These are phyloP conservation scores for Paramecium primaurelia DNA, from an alignment of 73 alveolate genomes.

Conservation along the genomic window DNA sequence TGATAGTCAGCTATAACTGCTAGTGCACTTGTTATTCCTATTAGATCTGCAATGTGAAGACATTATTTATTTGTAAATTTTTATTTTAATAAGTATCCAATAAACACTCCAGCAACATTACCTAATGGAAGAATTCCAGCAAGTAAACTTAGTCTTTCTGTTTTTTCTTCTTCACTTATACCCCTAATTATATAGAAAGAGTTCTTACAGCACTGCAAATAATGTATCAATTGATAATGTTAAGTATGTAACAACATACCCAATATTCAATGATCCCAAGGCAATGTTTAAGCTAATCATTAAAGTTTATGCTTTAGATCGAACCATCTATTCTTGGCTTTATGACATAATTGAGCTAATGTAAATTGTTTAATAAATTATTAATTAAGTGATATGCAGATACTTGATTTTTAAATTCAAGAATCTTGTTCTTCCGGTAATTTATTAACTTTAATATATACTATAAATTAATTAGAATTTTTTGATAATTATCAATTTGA, in stretches of 20 bases:
- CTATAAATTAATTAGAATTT: background rate
- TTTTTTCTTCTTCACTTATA: background rate
- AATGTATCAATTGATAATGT: slow-evolving; percentile 1
- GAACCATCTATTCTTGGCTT: background rate
- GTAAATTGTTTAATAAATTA: background rate
- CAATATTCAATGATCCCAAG: background rate
- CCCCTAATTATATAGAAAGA: background rate
- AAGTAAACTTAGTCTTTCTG: background rate
- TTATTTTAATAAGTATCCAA: background rate
- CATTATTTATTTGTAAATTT: slow-evolving; percentile 14
- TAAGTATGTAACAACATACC: slow-evolving; percentile 28
- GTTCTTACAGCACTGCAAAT: background rate
- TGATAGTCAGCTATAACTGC: background rate
- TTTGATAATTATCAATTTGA: background rate
- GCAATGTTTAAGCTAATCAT: background rate
- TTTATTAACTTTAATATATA: background rate
- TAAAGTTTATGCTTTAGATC: background rate
- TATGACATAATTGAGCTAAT: background rate
- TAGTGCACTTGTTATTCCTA: background rate
- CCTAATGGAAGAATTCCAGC: slow-evolving; percentile 21
- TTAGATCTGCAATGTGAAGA: background rate
- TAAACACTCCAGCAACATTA: background rate
- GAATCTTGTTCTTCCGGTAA: background rate
- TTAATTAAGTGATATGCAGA: background rate
- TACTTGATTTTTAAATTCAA: background rate